These are phyloP conservation scores for Auxenochlorella protothecoides DNA, from an alignment of 139 green algal species.

Conservation along the genomic window DNA sequence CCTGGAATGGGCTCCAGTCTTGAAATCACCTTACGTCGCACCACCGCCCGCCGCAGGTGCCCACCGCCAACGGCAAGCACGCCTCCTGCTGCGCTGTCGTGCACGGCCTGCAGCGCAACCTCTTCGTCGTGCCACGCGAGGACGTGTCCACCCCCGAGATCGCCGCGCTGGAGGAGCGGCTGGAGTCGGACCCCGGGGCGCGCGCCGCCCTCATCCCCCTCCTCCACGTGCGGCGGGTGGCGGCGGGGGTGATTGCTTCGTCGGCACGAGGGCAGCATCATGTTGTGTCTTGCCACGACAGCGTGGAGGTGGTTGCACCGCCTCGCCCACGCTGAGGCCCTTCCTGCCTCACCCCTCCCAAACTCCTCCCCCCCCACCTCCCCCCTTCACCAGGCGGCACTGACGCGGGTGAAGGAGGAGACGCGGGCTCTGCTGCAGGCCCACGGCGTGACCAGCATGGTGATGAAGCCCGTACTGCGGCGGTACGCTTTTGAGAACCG, in stretches of 20 bases:
- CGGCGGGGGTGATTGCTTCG: no score
- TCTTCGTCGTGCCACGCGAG: slow-evolving; percentile 75
- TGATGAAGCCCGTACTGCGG: slow-evolving; percentile 78
- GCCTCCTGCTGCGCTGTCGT: slow-evolving; percentile 61
- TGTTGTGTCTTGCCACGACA: no score
- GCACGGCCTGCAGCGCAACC: slow-evolving; percentile 37
- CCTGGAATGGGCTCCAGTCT: background rate
- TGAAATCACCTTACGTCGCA: no score
- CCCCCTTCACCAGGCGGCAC: slow-evolving; percentile 25
- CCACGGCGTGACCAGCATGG: slow-evolving; percentile 53
- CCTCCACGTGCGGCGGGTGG: slow-evolving; percentile 27
- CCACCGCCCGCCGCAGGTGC: slow-evolving; percentile 13
- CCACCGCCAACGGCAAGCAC: slow-evolving; percentile 23
- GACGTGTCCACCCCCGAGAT: slow-evolving; percentile 35
- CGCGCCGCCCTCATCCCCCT: slow-evolving; percentile 14
- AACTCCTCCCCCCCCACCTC: background rate
- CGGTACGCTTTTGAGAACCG: slow-evolving; percentile 87
- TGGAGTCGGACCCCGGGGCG: slow-evolving; percentile 1
- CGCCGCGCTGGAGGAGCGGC: slow-evolving; percentile 35
- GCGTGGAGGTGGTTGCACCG: no score
- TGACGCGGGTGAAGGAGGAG: slow-evolving; percentile 63
- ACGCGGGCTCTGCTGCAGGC: slow-evolving; percentile 49
- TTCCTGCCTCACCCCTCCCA: background rate
- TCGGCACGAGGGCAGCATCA: no score
- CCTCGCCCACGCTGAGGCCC: background rate